These are phyloP conservation scores for Thinopyrum elongatum DNA, from an alignment of 176 grass and related monocot species.

Conservation along the genomic window DNA sequence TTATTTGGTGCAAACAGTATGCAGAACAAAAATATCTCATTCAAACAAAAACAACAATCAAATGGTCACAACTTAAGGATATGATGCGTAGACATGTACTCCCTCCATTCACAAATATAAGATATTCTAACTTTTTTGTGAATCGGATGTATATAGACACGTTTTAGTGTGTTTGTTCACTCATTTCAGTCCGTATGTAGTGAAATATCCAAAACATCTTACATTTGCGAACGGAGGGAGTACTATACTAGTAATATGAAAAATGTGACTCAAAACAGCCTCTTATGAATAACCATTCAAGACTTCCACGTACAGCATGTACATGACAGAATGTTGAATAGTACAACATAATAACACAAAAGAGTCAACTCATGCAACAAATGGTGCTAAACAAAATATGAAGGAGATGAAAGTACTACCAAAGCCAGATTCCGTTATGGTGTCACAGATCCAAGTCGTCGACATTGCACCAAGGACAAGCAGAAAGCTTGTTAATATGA, in stretches of 20 bases:
- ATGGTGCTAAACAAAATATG: conserved; percentile 14
- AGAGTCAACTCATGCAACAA: conserved; percentile 12
- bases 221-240: too few relatives aligned
- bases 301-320: not conserved
- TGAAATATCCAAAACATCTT: too few relatives aligned
- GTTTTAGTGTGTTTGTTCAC: too few relatives aligned
- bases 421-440: conserved; percentile 98
- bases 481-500: conserved; percentile 70
- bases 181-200: too few relatives aligned
- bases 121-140: too few relatives aligned
- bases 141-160: too few relatives aligned
- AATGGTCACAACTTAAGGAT: not conserved
- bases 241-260: not conserved
- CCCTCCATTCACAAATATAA: too few relatives aligned
- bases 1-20: not conserved
- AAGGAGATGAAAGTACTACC: conserved; percentile 48
- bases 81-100: not conserved
- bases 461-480: conserved; percentile 93
- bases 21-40: not conserved
- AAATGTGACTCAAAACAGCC: not conserved
- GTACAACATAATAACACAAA: conserved; percentile 8
- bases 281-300: not conserved
- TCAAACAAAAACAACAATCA: conserved; percentile 13
- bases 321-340: conserved; percentile 2
- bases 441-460: conserved; percentile 98